Evolutionary conservation across 306 rosid species (phyloP), one percentile per base, ranked within the genome.

Genomic region (Citrullus mucosospermus): DNA sequence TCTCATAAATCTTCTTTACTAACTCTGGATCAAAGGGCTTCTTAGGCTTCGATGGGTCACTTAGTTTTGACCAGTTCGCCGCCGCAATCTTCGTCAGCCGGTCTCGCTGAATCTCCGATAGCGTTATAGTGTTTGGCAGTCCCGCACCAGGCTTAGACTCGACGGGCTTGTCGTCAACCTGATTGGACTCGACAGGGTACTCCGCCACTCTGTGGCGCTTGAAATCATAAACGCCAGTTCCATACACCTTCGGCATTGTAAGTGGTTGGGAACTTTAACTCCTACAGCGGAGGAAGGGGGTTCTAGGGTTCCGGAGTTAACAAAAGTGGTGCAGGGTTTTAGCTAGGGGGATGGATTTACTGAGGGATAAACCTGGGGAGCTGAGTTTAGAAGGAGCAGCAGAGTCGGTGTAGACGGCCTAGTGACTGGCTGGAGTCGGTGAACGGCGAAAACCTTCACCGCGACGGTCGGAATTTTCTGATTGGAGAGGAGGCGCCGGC

Each of bases 161-260:
- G 12, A 58, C 87, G 4, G 91, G 82, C 60, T 85, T 85, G 61
- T 85, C 91, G 14, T 80, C 83, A 14, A 69, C 71, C 78, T 66
- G 88, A 28, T 82, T 83, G 68, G 62, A 50, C 13, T 88, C 93
- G 20, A 87, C 73, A 4, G 96, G 96, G 80, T 92, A 95, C 91
- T 95, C 99, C 6, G 99, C 99, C 7, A 95, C 99, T 44, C 89
- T 85, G 86, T 95, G 99, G 11, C 97, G 97, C 80, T 91, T 91
- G 88, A 95, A 95, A 79, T 95, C 97, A 81, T 81, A 95, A 7
- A 68, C 80, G 5, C 97, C 99, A 0, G 96, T 91, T 13, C 99
- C 99, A 80, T 95, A 87, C 5, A 95, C 99, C 86, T 82, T 90
- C 78, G 97, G 87, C 99, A 95, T 95, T 50, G 20, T 50, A 8